Conservation (phyloP, 176 grass and related monocot species). For the Ensete ventricosum region DNA sequence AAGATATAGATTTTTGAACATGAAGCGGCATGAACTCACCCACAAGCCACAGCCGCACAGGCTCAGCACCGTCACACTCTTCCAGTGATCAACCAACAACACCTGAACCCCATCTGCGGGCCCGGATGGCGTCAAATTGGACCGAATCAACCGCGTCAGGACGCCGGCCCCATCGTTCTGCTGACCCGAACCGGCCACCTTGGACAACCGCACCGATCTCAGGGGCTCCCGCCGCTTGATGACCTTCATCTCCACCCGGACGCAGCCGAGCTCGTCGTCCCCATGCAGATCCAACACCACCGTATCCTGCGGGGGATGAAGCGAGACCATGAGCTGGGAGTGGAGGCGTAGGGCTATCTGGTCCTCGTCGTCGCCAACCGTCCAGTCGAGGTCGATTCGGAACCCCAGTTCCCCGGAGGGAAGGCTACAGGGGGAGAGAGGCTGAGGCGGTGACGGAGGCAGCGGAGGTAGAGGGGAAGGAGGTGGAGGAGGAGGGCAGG, state of each 20-base stretch:
- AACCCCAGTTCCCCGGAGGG: slow-evolving; percentile 44
- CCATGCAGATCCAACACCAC: slow-evolving; percentile 55
- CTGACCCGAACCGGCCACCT: slow-evolving; percentile 51
- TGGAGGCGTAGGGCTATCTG: slow-evolving; percentile 82
- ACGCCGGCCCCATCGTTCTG: slow-evolving; percentile 68
- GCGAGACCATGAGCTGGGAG: slow-evolving; percentile 87
- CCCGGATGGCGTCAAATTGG: slow-evolving; percentile 49
- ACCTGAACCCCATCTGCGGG: slow-evolving; percentile 39
- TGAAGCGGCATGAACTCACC: slow-evolving; percentile 30
- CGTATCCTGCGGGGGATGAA: slow-evolving; percentile 65
- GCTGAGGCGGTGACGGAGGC: slow-evolving; percentile 3
- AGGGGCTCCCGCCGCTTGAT: slow-evolving; percentile 62
- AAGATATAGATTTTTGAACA: background rate
- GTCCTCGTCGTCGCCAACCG: slow-evolving; percentile 67
- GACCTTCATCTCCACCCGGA: slow-evolving; percentile 66
- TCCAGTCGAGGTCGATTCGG: slow-evolving; percentile 89
- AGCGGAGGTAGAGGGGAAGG: slow-evolving; percentile 18
- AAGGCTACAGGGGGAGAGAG: background rate
- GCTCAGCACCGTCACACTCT: slow-evolving; percentile 39
- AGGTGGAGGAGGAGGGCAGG: slow-evolving; percentile 2
- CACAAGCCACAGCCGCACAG: slow-evolving; percentile 73
- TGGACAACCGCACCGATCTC: slow-evolving; percentile 50
- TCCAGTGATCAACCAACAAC: slow-evolving; percentile 81
- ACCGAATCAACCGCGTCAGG: slow-evolving; percentile 57
- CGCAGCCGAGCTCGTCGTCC: slow-evolving; percentile 17